A percentile compares a stretch with the other conserved stretches of the same genome.
Evolutionary conservation across 306 rosid species (phyloP).

Genomic region (Herpetospermum pedunculosum): DNA sequence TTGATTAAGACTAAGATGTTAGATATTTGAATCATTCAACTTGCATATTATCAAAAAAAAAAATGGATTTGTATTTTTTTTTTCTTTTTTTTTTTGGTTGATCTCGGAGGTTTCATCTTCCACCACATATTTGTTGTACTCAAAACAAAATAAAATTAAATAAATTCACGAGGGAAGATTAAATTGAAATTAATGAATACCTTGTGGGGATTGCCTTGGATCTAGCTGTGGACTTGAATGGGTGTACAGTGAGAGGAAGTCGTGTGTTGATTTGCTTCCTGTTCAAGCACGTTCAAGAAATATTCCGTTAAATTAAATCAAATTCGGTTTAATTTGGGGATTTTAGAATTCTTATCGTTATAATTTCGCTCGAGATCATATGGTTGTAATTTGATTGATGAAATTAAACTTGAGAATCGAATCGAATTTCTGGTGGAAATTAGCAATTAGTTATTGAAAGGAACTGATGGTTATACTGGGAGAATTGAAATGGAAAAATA

Average conservation of each 20-base stretch:
- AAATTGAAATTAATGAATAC: slow-evolving; percentile 24
- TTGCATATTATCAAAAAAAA: no score
- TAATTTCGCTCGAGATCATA: not conserved
- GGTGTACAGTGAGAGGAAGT: slow-evolving; percentile 78
- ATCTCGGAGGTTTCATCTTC: no score
- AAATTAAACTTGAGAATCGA: no score
- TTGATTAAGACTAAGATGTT: no score
- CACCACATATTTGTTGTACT: no score
- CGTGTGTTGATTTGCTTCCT: slow-evolving; percentile 84
- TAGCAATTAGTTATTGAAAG: not conserved
- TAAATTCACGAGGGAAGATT: no score
- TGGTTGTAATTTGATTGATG: not conserved
- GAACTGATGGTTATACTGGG: not conserved
- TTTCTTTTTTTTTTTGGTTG: no score
- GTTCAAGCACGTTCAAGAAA: slow-evolving; percentile 24
- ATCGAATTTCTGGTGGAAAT: not conserved
- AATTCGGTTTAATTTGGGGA: not conserved
- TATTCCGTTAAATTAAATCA: not conserved
- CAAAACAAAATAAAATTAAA: no score
- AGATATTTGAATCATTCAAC: no score
- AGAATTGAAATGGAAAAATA: not conserved
- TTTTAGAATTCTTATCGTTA: not conserved
- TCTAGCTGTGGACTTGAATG: slow-evolving; percentile 71
- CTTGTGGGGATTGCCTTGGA: slow-evolving; percentile 83
- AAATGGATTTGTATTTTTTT: no score